phyloP scores from a whole-genome alignment of 208 protist genomes.

The Blechomonas ayalai region DNA sequence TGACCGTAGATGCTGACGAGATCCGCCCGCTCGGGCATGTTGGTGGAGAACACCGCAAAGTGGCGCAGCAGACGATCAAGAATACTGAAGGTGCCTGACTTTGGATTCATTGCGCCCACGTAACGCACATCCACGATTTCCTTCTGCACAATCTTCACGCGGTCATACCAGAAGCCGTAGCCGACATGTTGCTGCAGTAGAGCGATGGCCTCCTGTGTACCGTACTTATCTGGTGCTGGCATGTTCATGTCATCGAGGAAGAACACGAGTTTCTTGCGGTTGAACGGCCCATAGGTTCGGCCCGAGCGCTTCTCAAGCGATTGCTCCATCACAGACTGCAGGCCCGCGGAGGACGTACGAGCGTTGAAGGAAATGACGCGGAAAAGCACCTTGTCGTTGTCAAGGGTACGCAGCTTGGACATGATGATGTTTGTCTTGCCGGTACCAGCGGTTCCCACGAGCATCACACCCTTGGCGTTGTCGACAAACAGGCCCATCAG shows the following conservation, averaged over 20 bases:
- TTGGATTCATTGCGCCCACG: conserved; percentile 97
- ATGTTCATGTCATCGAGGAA: conserved; percentile 99
- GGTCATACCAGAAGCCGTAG: conserved; percentile 98
- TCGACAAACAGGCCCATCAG: conserved; percentile 93
- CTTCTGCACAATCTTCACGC: conserved; percentile 93
- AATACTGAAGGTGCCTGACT: conserved; percentile 97
- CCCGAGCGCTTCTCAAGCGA: conserved; percentile 97
- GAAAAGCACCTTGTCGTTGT: conserved; percentile 90
- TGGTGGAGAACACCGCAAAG: conserved; percentile 95
- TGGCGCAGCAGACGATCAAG: conserved; percentile 95
- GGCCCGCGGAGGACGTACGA: conserved; percentile 82
- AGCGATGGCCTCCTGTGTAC: conserved; percentile 96
- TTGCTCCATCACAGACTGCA: conserved; percentile 96
- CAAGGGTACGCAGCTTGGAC: conserved; percentile 90
- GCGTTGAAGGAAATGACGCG: conserved; percentile 96
- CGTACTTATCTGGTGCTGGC: conserved; percentile 97
- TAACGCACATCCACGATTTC: conserved; percentile 95
- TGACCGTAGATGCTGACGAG: conserved; percentile 93
- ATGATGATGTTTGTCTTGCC: conserved; percentile 97
- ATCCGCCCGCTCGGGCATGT: conserved; percentile 89
- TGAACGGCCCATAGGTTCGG: conserved; percentile 92
- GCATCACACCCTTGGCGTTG: conserved; percentile 93
- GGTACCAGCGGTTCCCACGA: conserved; percentile 95
- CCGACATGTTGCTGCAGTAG: conserved; percentile 97
- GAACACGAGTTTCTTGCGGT: conserved; percentile 95